Evolutionary conservation across 208 protist genomes (phyloP).

Genomic region (Trypanosomatidae sp.): DNA sequence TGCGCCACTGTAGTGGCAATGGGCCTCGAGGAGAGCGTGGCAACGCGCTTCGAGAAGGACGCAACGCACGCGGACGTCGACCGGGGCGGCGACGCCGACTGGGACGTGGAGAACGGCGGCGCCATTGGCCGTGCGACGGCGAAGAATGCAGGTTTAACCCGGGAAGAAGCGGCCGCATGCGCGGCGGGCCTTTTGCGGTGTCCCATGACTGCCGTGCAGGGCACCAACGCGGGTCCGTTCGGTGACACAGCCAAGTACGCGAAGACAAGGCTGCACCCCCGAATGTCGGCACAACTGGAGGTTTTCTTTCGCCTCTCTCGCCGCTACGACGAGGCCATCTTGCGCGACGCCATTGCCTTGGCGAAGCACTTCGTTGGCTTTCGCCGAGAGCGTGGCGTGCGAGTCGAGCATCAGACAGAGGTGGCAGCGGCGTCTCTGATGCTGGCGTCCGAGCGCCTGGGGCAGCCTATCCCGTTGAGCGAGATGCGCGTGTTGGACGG

Average conservation of each 20-base stretch:
- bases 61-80: constrained; percentile 71
- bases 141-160: constrained; percentile 19
- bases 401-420: constrained; percentile 50
- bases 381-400: constrained; percentile 50
- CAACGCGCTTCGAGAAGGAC: constrained; percentile 70
- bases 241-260: constrained; percentile 27
- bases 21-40: constrained; percentile 73
- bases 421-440: constrained; percentile 69
- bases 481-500: constrained; percentile 70
- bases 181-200: constrained; percentile 31
- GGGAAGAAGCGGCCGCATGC: constrained; percentile 35
- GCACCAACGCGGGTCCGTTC: neutral
- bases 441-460: constrained; percentile 57
- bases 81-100: constrained; percentile 27
- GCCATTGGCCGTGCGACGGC: constrained; percentile 15
- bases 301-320: constrained; percentile 48
- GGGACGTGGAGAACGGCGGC: constrained; percentile 1
- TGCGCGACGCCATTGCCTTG: constrained; percentile 42
- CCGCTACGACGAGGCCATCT: constrained; percentile 32
- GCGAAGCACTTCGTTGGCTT: constrained; percentile 52
- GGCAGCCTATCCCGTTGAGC: constrained; percentile 51
- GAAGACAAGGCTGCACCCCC: constrained; percentile 45
- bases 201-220: neutral
- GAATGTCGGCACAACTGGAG: constrained; percentile 53
- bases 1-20: constrained; percentile 77